Conservation (phyloP, 2,329 filamentous ascomycete genomes). For the Emmonsia crescens region DNA sequence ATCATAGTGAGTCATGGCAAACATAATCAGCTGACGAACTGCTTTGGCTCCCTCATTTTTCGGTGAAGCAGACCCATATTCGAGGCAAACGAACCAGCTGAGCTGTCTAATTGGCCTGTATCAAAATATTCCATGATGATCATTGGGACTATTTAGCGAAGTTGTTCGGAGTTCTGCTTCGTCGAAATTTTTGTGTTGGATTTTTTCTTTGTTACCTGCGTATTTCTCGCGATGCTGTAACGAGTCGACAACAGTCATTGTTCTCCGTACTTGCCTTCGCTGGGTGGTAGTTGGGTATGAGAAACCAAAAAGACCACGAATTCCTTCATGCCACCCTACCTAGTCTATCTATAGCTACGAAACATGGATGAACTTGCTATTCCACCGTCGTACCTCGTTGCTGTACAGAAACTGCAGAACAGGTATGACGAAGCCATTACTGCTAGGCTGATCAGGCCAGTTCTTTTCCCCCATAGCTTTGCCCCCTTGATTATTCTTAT, state of each 20-base stretch:
- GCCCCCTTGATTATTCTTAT: slow-evolving; percentile 28
- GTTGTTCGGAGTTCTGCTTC: not conserved
- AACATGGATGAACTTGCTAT: slow-evolving; percentile 3
- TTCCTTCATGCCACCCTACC: not conserved
- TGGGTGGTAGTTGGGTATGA: not conserved
- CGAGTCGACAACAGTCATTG: not conserved
- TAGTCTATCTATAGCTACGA: not conserved
- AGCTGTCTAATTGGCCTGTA: not conserved
- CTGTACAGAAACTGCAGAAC: slow-evolving; percentile 17
- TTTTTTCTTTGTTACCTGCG: not conserved
- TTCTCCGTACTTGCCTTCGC: not conserved
- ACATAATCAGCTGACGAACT: not conserved
- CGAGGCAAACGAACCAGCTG: no score
- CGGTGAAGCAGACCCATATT: no score
- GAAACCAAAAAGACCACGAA: not conserved
- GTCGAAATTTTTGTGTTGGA: no score
- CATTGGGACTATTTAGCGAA: not conserved
- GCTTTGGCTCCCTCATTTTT: not conserved
- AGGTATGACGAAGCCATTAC: slow-evolving; percentile 19
- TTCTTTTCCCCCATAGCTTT: slow-evolving; percentile 28
- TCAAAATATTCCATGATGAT: not conserved
- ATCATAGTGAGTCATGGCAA: not conserved
- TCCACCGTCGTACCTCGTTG: slow-evolving; percentile 19
- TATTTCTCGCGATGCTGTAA: not conserved
- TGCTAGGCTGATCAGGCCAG: slow-evolving; percentile 22